Conservation (phyloP, 805 yeast species). For the Clavispora carvajalis region DNA sequence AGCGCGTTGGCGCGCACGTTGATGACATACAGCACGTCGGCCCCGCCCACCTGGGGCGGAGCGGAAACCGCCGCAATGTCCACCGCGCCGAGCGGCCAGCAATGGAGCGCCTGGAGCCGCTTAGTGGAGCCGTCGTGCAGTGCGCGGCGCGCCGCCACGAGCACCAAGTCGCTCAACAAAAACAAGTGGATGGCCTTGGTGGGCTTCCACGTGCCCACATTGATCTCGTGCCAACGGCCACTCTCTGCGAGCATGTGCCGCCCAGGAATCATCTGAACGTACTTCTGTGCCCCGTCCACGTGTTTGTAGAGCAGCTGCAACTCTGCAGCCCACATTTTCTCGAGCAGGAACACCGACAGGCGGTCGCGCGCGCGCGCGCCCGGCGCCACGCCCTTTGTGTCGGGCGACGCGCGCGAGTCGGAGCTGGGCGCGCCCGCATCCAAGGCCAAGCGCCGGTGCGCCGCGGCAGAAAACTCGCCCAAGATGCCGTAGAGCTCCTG, state of each 20-base stretch:
- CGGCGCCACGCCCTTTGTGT: not conserved
- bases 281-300: slow-evolving; percentile 88
- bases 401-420: slow-evolving; percentile 3
- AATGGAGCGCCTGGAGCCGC: slow-evolving; percentile 63
- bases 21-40: slow-evolving; percentile 33
- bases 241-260: slow-evolving; percentile 77
- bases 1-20: slow-evolving; percentile 44
- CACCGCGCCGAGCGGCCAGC: slow-evolving; percentile 71
- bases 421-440: slow-evolving; percentile 32
- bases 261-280: slow-evolving; percentile 68
- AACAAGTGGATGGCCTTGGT: slow-evolving; percentile 71
- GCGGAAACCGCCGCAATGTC: slow-evolving; percentile 36
- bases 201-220: slow-evolving; percentile 79
- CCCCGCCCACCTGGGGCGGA: slow-evolving; percentile 13
- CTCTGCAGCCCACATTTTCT: slow-evolving; percentile 77
- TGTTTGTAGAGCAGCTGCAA: slow-evolving; percentile 66
- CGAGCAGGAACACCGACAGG: slow-evolving; percentile 65
- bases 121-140: slow-evolving; percentile 22
- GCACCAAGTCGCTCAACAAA: slow-evolving; percentile 67
- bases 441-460: slow-evolving; percentile 48
- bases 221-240: slow-evolving; percentile 82
- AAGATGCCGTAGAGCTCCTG: slow-evolving; percentile 56
- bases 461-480: slow-evolving; percentile 53
- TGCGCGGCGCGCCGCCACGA: slow-evolving; percentile 62
- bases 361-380: slow-evolving; percentile 45